Base-by-base conservation (phyloP, 331 rosid species). In the Malus hybrid region DNA sequence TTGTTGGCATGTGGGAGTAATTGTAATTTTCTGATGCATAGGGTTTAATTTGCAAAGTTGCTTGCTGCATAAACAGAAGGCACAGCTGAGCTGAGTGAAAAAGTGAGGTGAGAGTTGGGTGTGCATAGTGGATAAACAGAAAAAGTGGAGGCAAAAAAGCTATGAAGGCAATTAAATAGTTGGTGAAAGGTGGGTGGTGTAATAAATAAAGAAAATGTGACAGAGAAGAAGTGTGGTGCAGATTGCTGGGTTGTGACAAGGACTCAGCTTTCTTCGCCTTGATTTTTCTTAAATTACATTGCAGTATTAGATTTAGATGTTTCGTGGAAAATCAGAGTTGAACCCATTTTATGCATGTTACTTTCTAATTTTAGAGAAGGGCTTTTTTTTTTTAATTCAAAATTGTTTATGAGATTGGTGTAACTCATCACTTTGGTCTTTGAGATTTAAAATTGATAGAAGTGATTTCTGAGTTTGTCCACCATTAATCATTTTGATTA, bases 141-240 rank as follows among this genome's bases (percentile, higher is more conserved):
- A 59, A 46, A 71, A 77, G 56, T 6, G 46, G 14, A 4, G 59
- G 34, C 63, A 29, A 63, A 54, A 80, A 74, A 85, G 73, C 75
- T 84, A 87, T 80, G 80, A 86, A 82, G 84, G 83, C 67, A 27
- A 75, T 36, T 20, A 74, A 74, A 1, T 27, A 81, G 87, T 83
- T 67, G 90, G 87, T 90, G 76, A 80, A 33, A 67, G 96, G 91
- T 88, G 66, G 93, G 90, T 80, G 69, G 77, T 5, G 85, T 77
- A 85, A 83, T 87, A 85, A 86, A 83, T 42, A 42, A 42, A 42
- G 79, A 62, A 77, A 85, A 73, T 81, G 28, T 27, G 44, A 71
- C 34, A 46, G 78, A 59, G 34, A 69, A 59, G 57, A 15, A 70
- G 79, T 29, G 75, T 69, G 79, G 29, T 73, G 79, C 63, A 57